Conservation (phyloP, 2,329 filamentous ascomycete species). For the Trichoderma pleuroti region DNA sequence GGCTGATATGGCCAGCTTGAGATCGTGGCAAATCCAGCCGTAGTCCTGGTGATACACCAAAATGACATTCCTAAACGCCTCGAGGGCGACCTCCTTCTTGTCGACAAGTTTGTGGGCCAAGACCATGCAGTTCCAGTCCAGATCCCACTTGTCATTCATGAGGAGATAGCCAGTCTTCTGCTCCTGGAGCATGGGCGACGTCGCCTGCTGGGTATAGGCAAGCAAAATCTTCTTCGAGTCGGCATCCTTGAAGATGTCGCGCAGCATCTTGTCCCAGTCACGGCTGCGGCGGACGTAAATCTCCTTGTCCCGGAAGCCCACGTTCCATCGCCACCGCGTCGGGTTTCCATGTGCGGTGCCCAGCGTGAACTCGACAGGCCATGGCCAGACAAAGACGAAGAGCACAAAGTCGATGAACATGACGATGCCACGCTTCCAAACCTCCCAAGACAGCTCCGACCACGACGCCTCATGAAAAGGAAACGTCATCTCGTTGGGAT, state of each 20-base stretch:
- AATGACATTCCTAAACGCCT: conserved; percentile 70
- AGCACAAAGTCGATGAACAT: conserved; percentile 74
- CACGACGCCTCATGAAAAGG: conserved; percentile 55
- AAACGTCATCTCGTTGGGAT: conserved; percentile 64
- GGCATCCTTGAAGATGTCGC: conserved; percentile 50
- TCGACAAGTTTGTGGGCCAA: conserved; percentile 68
- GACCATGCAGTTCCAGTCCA: conserved; percentile 82
- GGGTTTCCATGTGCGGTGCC: conserved; percentile 59
- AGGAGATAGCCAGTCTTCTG: conserved; percentile 85
- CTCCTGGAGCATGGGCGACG: conserved; percentile 61
- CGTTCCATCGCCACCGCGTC: conserved; percentile 64
- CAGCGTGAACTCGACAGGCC: conserved; percentile 69
- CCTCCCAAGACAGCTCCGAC: conserved; percentile 52
- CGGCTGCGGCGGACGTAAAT: conserved; percentile 76
- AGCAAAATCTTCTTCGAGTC: conserved; percentile 57
- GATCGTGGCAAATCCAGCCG: conserved; percentile 61
- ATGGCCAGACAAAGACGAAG: conserved; percentile 65
- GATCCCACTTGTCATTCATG: conserved; percentile 80
- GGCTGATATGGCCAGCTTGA: conserved; percentile 52
- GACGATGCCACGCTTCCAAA: conserved; percentile 57
- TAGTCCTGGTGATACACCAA: conserved; percentile 64
- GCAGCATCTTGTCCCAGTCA: conserved; percentile 63
- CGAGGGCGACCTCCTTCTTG: conserved; percentile 53
- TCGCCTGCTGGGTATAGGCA: conserved; percentile 62
- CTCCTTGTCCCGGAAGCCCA: conserved; percentile 77